These are phyloP conservation scores for Coriolopsis trogii DNA, from an alignment of 1,284 basidiomycete species.

Conservation along the genomic window DNA sequence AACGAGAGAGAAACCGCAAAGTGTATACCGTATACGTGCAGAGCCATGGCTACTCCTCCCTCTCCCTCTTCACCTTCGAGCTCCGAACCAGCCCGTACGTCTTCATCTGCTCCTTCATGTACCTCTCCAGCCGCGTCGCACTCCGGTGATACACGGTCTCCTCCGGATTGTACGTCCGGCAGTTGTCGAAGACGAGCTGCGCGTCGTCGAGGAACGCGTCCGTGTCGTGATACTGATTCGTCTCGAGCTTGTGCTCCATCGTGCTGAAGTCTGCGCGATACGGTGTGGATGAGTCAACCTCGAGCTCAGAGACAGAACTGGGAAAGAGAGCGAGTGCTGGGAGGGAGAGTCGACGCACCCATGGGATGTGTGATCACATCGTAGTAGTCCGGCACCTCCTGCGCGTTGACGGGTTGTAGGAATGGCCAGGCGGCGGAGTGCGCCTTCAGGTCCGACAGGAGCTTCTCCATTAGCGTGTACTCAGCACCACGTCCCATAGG, in stretches of 20 bases:
- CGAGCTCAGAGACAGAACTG: background rate
- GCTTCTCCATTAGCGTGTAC: slow-evolving; percentile 76
- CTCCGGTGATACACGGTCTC: slow-evolving; percentile 86
- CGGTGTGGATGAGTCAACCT: background rate
- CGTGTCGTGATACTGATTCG: slow-evolving; percentile 75
- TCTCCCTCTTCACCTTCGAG: slow-evolving; percentile 24
- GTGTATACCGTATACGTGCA: background rate
- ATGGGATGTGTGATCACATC: slow-evolving; percentile 91
- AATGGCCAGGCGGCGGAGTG: slow-evolving; percentile 92
- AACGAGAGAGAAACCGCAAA: background rate
- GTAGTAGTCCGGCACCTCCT: slow-evolving; percentile 92
- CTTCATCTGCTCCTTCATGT: slow-evolving; percentile 52
- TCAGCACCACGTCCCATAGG: slow-evolving; percentile 58
- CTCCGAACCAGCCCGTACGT: slow-evolving; percentile 18
- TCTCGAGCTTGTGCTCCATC: slow-evolving; percentile 93
- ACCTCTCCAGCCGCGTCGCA: slow-evolving; percentile 83
- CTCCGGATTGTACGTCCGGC: slow-evolving; percentile 88
- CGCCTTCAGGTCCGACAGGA: slow-evolving; percentile 82
- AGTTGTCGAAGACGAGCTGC: slow-evolving; percentile 90
- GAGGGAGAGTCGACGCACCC: slow-evolving; percentile 59
- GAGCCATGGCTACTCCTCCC: slow-evolving; percentile 4
- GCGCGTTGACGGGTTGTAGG: slow-evolving; percentile 76
- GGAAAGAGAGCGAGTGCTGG: background rate
- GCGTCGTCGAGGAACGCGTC: slow-evolving; percentile 84
- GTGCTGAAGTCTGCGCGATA: slow-evolving; percentile 82